A percentile compares a stretch with the other conserved stretches of the same genome.
phyloP scores from a whole-genome alignment of 192 early-diverging fungal genomes.

The Jimgerdemannia lactiflua region DNA sequence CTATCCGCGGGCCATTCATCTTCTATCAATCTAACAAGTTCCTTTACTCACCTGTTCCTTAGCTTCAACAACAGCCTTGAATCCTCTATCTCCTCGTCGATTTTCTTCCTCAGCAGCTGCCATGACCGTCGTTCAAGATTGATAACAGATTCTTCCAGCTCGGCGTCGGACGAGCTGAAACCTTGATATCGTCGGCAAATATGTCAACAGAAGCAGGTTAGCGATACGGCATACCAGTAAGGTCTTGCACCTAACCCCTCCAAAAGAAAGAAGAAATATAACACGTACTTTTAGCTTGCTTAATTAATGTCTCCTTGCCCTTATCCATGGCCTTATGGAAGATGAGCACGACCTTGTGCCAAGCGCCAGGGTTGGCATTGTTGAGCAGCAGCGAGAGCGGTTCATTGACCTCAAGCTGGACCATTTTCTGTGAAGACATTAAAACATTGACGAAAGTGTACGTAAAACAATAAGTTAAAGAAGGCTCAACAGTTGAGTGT shows the following conservation, averaged over 20 bases:
- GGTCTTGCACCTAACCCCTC: too few relatives aligned
- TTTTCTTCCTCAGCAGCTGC: conserved; percentile 65
- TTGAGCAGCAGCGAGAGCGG: conserved; percentile 67
- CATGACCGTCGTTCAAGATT: conserved; percentile 68
- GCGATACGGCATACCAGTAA: not conserved
- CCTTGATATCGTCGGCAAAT: conserved; percentile 11
- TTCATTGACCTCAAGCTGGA: conserved; percentile 60
- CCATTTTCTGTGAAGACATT: not conserved
- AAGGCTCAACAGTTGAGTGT: conserved; percentile 13
- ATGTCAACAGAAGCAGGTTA: not conserved
- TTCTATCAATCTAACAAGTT: not conserved
- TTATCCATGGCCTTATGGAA: conserved; percentile 53
- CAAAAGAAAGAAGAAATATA: not conserved
- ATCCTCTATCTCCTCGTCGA: conserved; percentile 83
- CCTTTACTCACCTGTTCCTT: conserved; percentile 38
- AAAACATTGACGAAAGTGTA: not conserved
- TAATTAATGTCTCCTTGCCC: conserved; percentile 46
- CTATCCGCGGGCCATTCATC: not conserved
- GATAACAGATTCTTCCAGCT: conserved; percentile 46
- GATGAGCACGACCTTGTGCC: conserved; percentile 64
- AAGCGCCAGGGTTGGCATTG: conserved; percentile 64
- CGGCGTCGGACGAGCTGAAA: conserved; percentile 49
- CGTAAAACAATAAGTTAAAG: conserved; percentile 22
- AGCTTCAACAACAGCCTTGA: conserved; percentile 80
- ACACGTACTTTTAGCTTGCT: conserved; percentile 45